Percentiles rank a stretch among this genome's conserved stretches.
Evolutionary conservation across 805 yeast species (phyloP).

Genomic region (Lipomyces chichibuensis): DNA sequence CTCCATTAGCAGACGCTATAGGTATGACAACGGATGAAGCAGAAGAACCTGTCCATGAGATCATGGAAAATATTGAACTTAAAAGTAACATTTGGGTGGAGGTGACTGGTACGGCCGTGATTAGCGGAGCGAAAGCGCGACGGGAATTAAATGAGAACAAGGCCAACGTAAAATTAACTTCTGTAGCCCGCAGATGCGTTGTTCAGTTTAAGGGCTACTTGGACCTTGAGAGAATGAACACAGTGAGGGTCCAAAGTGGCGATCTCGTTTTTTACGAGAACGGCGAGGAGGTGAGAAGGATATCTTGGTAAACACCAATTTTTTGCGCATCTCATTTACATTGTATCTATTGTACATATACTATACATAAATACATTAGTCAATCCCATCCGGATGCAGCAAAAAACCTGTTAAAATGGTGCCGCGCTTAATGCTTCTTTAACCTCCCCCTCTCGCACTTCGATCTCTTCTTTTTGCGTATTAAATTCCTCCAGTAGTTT

Average conservation of each 20-base stretch:
- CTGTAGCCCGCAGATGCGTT: conserved; percentile 7
- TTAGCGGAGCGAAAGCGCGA: conserved; percentile 19
- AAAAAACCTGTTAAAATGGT: not conserved
- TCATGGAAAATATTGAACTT: conserved; percentile 15
- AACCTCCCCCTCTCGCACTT: conserved; percentile 17
- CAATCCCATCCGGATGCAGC: not conserved
- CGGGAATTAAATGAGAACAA: not conserved
- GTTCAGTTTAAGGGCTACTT: conserved; percentile 29
- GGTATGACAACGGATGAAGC: conserved; percentile 11
- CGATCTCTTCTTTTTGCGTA: conserved; percentile 20
- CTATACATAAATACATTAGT: not conserved
- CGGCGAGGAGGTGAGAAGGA: conserved; percentile 11
- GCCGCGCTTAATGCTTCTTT: conserved; percentile 20
- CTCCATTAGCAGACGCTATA: conserved; percentile 22
- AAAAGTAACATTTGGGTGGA: conserved; percentile 20
- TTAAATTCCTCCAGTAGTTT: conserved; percentile 17
- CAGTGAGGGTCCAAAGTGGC: conserved; percentile 28
- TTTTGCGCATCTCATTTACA: conserved; percentile 5
- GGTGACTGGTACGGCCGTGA: conserved; percentile 23
- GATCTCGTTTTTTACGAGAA: conserved; percentile 18
- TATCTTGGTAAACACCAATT: conserved; percentile 22
- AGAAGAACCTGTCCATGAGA: conserved; percentile 18
- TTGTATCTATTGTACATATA: not conserved
- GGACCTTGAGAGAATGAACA: conserved; percentile 30
- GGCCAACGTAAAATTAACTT: not conserved